Evolutionary conservation across 2,329 filamentous ascomycete species (phyloP).

Genomic region (Drechslerella dactyloides): DNA sequence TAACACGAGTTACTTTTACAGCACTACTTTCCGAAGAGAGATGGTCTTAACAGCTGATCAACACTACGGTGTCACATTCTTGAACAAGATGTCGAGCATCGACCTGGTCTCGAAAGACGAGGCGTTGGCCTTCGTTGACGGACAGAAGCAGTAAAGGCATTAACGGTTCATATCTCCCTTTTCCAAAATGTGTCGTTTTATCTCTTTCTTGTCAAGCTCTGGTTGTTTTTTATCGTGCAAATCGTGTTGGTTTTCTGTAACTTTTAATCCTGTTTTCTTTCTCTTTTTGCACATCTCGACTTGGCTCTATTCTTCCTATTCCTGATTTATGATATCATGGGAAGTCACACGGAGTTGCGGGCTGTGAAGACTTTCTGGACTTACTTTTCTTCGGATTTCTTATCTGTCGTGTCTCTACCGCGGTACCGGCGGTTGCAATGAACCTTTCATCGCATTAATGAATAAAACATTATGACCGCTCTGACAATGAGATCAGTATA

Average conservation of each 20-base stretch:
- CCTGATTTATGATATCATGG: conserved; percentile 49
- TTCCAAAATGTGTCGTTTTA: background rate
- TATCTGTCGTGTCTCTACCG: background rate
- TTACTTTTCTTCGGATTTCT: conserved; percentile 1
- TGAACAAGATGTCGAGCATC: conserved; percentile 92
- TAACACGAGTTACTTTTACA: conserved; percentile 57
- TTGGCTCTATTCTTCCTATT: conserved; percentile 23
- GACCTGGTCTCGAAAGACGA: conserved; percentile 87
- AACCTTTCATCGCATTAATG: background rate
- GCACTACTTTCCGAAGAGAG: conserved; percentile 96
- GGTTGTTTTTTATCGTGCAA: background rate
- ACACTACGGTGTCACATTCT: conserved; percentile 94
- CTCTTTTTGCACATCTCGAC: background rate
- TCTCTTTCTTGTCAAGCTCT: background rate
- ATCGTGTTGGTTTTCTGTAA: background rate
- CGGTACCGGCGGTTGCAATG: background rate
- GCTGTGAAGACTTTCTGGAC: conserved; percentile 48
- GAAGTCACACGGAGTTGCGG: conserved; percentile 51
- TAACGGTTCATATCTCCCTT: too few relatives aligned
- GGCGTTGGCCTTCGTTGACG: conserved; percentile 92
- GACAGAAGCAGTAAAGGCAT: conserved; percentile 64
- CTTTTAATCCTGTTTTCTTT: background rate
- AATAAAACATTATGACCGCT: too few relatives aligned
- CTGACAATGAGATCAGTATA: too few relatives aligned
- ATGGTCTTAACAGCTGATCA: conserved; percentile 95